Conservation (phyloP, 2,329 filamentous ascomycete species). For the Ilyonectria mors-panacis region DNA sequence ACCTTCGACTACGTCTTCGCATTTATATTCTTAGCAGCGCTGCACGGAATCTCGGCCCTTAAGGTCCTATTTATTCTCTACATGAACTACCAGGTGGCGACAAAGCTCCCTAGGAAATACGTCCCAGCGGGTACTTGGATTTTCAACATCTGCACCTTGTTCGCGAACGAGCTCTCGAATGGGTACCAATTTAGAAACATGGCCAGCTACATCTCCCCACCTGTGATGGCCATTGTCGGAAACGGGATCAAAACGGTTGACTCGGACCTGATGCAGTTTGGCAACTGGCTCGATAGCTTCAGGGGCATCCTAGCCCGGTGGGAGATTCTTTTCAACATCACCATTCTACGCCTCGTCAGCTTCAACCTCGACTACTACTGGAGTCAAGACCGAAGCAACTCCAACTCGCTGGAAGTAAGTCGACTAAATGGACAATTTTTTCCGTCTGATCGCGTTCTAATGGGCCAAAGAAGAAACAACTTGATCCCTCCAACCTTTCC, state of each 20-base stretch:
- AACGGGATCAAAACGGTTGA: slow-evolving; percentile 48
- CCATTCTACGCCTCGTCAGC: slow-evolving; percentile 90
- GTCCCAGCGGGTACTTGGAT: slow-evolving; percentile 86
- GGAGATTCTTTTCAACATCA: slow-evolving; percentile 99
- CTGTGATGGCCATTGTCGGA: slow-evolving; percentile 49
- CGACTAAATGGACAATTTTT: not conserved
- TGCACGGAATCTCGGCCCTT: slow-evolving; percentile 88
- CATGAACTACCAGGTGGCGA: slow-evolving; percentile 86
- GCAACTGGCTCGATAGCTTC: slow-evolving; percentile 81
- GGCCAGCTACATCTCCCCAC: slow-evolving; percentile 64
- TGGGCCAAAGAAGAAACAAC: slow-evolving; percentile 93
- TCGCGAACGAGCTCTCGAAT: slow-evolving; percentile 87
- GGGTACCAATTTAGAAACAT: slow-evolving; percentile 83
- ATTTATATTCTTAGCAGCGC: slow-evolving; percentile 79
- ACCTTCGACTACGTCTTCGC: slow-evolving; percentile 90
- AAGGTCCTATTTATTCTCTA: slow-evolving; percentile 88
- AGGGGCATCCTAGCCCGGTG: slow-evolving; percentile 90
- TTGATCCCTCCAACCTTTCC: slow-evolving; percentile 88
- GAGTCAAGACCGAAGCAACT: slow-evolving; percentile 77
- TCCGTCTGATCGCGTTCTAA: slow-evolving; percentile 64
- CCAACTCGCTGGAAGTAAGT: slow-evolving; percentile 86
- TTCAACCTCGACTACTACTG: slow-evolving; percentile 99
- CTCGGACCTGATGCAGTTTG: slow-evolving; percentile 70
- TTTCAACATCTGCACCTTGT: slow-evolving; percentile 89
- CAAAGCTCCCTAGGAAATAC: slow-evolving; percentile 76